Evolutionary conservation across 1,284 basidiomycete genomes (phyloP).

Genomic region (Cerioporus squamosus): DNA sequence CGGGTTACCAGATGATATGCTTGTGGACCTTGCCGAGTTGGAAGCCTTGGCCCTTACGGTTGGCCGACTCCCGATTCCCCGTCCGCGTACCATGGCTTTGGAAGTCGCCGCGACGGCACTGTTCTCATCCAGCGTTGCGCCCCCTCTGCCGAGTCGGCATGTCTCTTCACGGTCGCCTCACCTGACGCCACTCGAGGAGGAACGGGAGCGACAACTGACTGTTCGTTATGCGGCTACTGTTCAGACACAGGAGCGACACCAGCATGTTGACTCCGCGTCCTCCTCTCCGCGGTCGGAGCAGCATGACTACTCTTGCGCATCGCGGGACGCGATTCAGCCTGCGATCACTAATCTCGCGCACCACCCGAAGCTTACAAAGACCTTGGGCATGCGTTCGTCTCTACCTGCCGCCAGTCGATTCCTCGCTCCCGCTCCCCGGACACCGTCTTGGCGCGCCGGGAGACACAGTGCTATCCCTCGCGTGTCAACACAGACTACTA

Average conservation of each 20-base stretch:
- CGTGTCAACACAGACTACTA: background rate
- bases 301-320: background rate
- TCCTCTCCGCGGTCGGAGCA: background rate
- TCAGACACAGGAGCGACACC: background rate
- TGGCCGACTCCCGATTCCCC: constrained; percentile 7
- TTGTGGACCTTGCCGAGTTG: constrained; percentile 13
- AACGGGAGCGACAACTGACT: background rate
- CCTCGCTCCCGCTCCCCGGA: constrained; percentile 2
- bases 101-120: constrained; percentile 1
- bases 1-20: constrained; percentile 4
- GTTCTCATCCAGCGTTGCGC: background rate
- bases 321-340: background rate
- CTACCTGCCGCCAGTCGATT: background rate
- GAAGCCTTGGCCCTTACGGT: constrained; percentile 10
- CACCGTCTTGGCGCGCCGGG: background rate
- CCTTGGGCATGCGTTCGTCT: constrained; percentile 12
- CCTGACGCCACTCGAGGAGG: background rate
- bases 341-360: constrained; percentile 13
- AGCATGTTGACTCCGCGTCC: background rate
- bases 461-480: background rate
- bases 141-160: background rate
- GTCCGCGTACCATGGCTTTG: background rate
- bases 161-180: background rate
- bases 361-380: constrained; percentile 21
- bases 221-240: background rate